Evolutionary conservation across 148 eudicot species (phyloP).

Genomic region (Agrostemma githago): DNA sequence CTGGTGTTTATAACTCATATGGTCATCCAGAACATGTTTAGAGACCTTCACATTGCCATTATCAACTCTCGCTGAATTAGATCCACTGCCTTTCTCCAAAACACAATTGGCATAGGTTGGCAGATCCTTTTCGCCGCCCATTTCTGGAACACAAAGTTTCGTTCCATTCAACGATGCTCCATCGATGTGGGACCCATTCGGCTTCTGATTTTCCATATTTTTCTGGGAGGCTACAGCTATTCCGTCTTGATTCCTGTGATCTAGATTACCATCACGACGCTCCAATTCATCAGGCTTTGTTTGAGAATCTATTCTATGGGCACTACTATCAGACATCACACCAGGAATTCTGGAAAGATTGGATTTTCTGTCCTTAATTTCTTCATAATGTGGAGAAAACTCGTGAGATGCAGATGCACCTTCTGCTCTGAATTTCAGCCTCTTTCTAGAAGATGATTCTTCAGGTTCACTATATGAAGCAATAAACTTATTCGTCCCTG

Average conservation of each 20-base stretch:
- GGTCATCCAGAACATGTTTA: slow-evolving; percentile 14
- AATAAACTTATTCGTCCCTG: slow-evolving; percentile 18
- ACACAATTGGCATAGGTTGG: slow-evolving; percentile 16
- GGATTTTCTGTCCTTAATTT: slow-evolving; percentile 19
- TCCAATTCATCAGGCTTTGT: slow-evolving; percentile 12
- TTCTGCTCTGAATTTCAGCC: slow-evolving; percentile 17
- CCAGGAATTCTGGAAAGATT: slow-evolving; percentile 17
- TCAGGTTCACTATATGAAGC: slow-evolving; percentile 18
- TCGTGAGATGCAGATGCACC: slow-evolving; percentile 18
- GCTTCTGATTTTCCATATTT: slow-evolving; percentile 22
- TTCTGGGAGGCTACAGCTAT: slow-evolving; percentile 10
- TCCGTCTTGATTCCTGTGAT: slow-evolving; percentile 9
- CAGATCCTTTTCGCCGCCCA: slow-evolving; percentile 19
- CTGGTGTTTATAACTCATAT: slow-evolving; percentile 15
- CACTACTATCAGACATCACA: slow-evolving; percentile 14
- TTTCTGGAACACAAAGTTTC: slow-evolving; percentile 15
- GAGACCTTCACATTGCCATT: slow-evolving; percentile 17
- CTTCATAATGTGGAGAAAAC: slow-evolving; percentile 18
- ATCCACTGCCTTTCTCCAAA: slow-evolving; percentile 22
- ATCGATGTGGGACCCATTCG: slow-evolving; percentile 19
- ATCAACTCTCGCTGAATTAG: slow-evolving; percentile 20
- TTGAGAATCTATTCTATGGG: slow-evolving; percentile 12
- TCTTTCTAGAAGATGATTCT: slow-evolving; percentile 16
- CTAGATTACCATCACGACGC: slow-evolving; percentile 9
- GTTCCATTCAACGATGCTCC: slow-evolving; percentile 18